Percentiles rank a stretch among this genome's conserved stretches.
These are phyloP conservation scores for Scedosporium boydii DNA, from an alignment of 2,329 filamentous ascomycete species.

Conservation along the genomic window DNA sequence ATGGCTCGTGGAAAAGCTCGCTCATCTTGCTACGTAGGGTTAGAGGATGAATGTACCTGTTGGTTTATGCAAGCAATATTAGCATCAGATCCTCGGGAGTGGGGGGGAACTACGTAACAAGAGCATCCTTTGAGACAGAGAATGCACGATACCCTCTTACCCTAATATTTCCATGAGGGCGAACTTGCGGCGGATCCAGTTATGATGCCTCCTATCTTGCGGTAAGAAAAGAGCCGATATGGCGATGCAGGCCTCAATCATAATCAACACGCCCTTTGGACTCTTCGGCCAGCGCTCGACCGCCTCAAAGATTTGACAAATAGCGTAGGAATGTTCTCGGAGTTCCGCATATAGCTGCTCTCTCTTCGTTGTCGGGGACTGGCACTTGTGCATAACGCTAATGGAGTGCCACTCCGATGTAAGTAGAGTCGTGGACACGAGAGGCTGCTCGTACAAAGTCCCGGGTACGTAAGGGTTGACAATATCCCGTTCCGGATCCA, in stretches of 20 bases:
- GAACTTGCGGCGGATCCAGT: conserved; percentile 74
- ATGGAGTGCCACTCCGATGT: conserved; percentile 71
- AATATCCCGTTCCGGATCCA: conserved; percentile 51
- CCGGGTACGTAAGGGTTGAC: conserved; percentile 64
- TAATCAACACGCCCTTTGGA: conserved; percentile 60
- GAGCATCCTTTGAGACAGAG: not conserved
- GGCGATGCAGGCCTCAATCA: conserved; percentile 65
- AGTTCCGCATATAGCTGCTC: conserved; percentile 44
- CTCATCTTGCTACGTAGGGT: conserved; percentile 68
- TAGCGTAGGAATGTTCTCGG: conserved; percentile 52
- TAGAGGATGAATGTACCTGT: conserved; percentile 68
- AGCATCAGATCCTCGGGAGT: not conserved
- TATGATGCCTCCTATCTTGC: conserved; percentile 58
- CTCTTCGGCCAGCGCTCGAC: conserved; percentile 62
- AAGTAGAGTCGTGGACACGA: conserved; percentile 68
- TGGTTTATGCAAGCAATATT: not conserved
- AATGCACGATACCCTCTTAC: conserved; percentile 39
- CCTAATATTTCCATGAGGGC: conserved; percentile 69
- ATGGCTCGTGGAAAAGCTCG: conserved; percentile 61
- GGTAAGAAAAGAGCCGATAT: conserved; percentile 75
- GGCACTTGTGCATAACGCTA: conserved; percentile 70
- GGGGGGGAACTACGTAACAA: not conserved
- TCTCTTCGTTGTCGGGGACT: conserved; percentile 50
- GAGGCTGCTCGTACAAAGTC: conserved; percentile 57
- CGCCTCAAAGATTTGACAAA: conserved; percentile 71